Evolutionary conservation across 352 stramenopile genomes (phyloP), one percentile per base, ranked within the genome.

Genomic region (Globisporangium alternatum): DNA sequence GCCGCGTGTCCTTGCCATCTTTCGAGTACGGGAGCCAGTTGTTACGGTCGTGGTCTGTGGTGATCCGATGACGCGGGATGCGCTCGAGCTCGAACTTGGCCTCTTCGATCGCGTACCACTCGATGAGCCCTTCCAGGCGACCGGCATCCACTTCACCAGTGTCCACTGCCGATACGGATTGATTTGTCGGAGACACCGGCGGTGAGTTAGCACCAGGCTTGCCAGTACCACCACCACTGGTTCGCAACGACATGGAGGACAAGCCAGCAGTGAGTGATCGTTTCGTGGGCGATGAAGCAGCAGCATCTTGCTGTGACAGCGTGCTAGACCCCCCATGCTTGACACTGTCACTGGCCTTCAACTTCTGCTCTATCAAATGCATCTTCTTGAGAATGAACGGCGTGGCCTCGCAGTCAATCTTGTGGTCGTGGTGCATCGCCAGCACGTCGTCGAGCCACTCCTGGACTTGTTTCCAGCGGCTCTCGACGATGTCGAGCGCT

Each of bases 91-190:
- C 83, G 6, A 78, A 73, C 62, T 83, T 85, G 1, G 78, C 69
- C 56, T 92, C 83, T 67, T 92, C 81, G 28, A 83, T 78, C 2
- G 81, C 79, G 44, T 90, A 92, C 83, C 83, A 92, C 59, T 92
- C 83, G 5, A 73, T 59, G 25, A 92, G 65, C 1, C 83, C 83
- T 65, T 92, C 77, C 0, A 92, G 63, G 1, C 78, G 71, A 0
- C 74, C 79, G 8, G 74, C 73, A 37, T 90, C 81, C 5, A 80
- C 65, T 5, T 68, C 64, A 1, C 60, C 67, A 19, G 43, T 52
- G 7, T 47, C 53, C 6, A 55, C 9, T 0, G 9, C 21, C 3
- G 17, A 17, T 7, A 22, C 6, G 6, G 13, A 25, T 21, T 47
- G 47, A 10, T 7, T 9, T 59, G 13, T 59, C 17, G 59, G 49